Evolutionary conservation across 78 protist genomes (phyloP).

Genomic region (Dictyostelium capitatum): DNA sequence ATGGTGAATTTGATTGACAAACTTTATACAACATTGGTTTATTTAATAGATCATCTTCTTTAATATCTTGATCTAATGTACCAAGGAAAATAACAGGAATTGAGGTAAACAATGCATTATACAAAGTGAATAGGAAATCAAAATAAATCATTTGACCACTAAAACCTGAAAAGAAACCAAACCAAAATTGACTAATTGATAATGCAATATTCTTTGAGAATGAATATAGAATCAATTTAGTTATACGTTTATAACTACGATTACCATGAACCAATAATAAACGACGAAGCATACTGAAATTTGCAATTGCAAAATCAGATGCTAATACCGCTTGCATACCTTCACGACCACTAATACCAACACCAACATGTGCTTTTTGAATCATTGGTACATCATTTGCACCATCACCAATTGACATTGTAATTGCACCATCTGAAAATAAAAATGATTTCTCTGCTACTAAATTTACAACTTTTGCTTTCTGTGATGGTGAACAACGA

Average conservation of each 20-base stretch:
- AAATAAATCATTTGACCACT: constrained; percentile 81
- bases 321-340: constrained; percentile 96
- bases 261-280: constrained; percentile 93
- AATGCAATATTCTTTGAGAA: constrained; percentile 86
- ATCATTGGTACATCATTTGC: constrained; percentile 93
- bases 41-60: constrained; percentile 46
- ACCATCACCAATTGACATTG: constrained; percentile 98
- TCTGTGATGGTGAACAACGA: constrained; percentile 94
- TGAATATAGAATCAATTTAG: constrained; percentile 87
- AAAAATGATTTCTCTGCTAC: constrained; percentile 40
- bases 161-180: constrained; percentile 84
- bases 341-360: constrained; percentile 97
- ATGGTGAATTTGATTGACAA: constrained; percentile 68
- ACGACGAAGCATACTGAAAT: constrained; percentile 87
- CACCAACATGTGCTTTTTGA: constrained; percentile 92
- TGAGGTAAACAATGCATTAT: constrained; percentile 87
- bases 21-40: constrained; percentile 27
- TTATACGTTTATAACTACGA: constrained; percentile 92
- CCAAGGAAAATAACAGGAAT: constrained; percentile 87
- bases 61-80: constrained; percentile 89
- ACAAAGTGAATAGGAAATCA: constrained; percentile 62
- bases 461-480: constrained; percentile 62
- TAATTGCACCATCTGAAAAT: constrained; percentile 82
- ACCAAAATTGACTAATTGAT: constrained; percentile 85
- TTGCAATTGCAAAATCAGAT: constrained; percentile 94